Evolutionary conservation across 2,329 filamentous ascomycete genomes (phyloP).

Genomic region (Fusarium dimerum): DNA sequence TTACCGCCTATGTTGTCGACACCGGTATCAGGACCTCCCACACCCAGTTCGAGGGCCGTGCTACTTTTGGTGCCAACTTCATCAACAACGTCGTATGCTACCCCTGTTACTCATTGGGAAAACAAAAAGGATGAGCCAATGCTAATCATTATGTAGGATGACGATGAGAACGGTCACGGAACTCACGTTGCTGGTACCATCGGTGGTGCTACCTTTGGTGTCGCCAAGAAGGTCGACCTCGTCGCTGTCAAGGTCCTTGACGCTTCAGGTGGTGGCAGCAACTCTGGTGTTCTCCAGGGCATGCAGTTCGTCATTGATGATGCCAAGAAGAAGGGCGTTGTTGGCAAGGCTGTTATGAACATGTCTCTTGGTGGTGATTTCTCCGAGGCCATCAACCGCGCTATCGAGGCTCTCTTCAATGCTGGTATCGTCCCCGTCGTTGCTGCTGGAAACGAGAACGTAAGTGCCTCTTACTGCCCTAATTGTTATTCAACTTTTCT

Average conservation of each 20-base stretch:
- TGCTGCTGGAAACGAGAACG: constrained; percentile 61
- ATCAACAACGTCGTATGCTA: constrained; percentile 47
- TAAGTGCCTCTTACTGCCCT: constrained; percentile 20
- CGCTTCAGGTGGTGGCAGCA: constrained; percentile 38
- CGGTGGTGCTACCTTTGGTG: constrained; percentile 60
- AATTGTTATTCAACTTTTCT: neutral
- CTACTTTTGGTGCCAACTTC: constrained; percentile 54
- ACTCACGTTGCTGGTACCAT: constrained; percentile 66
- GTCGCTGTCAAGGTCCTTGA: constrained; percentile 65
- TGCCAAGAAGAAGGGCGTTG: constrained; percentile 40
- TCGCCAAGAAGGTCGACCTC: constrained; percentile 48
- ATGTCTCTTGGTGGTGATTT: constrained; percentile 59
- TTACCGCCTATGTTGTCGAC: constrained; percentile 65
- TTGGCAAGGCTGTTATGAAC: constrained; percentile 62
- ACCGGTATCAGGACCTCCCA: constrained; percentile 62
- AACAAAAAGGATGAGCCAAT: neutral
- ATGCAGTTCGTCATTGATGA: constrained; percentile 57
- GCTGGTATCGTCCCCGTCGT: constrained; percentile 58
- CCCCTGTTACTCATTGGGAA: neutral
- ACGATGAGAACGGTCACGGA: constrained; percentile 63
- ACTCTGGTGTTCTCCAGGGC: constrained; percentile 54
- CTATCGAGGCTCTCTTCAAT: constrained; percentile 49
- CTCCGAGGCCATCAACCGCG: constrained; percentile 55
- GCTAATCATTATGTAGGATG: constrained; percentile 36
- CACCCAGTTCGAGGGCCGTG: constrained; percentile 57